phyloP scores from a whole-genome alignment of 2,329 filamentous ascomycete species.

The Plenodomus lindquistii region DNA sequence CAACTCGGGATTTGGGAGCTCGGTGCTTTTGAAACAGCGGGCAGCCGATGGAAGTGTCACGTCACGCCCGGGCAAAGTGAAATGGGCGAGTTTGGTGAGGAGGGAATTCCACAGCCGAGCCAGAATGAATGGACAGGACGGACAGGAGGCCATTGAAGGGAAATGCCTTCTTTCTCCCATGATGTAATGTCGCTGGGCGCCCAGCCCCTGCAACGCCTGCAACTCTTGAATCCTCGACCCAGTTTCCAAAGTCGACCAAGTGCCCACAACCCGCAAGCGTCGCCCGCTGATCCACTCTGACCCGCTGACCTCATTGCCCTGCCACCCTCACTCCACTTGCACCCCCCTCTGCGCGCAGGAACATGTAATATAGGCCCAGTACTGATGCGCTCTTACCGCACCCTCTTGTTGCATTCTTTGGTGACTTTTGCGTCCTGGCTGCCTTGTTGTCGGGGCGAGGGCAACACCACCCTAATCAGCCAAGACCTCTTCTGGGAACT shows the following conservation, averaged over 20 bases:
- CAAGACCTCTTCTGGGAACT: constrained; percentile 73
- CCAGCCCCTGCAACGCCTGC: background rate
- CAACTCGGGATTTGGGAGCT: background rate
- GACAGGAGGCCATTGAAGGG: too few relatives aligned
- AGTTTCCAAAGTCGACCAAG: too few relatives aligned
- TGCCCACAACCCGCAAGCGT: background rate
- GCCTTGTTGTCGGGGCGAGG: constrained; percentile 6
- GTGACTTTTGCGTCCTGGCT: constrained; percentile 17
- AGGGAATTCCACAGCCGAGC: background rate
- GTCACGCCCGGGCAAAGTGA: too few relatives aligned
- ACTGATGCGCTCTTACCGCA: constrained; percentile 25
- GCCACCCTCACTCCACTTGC: constrained; percentile 13
- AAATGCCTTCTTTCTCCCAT: constrained; percentile 5
- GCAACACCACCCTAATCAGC: constrained; percentile 55
- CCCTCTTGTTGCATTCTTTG: constrained; percentile 25
- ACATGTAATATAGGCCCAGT: constrained; percentile 31
- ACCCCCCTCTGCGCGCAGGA: constrained; percentile 10
- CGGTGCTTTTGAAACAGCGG: constrained; percentile 12
- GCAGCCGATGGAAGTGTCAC: constrained; percentile 6
- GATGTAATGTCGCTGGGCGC: constrained; percentile 15
- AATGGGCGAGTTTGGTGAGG: background rate
- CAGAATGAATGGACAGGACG: too few relatives aligned
- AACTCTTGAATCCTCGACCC: background rate
- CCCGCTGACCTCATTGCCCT: background rate
- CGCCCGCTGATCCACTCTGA: constrained; percentile 1